These are phyloP conservation scores for Pulveroboletus sp. DNA, from an alignment of 768 basidiomycete species.

Conservation along the genomic window DNA sequence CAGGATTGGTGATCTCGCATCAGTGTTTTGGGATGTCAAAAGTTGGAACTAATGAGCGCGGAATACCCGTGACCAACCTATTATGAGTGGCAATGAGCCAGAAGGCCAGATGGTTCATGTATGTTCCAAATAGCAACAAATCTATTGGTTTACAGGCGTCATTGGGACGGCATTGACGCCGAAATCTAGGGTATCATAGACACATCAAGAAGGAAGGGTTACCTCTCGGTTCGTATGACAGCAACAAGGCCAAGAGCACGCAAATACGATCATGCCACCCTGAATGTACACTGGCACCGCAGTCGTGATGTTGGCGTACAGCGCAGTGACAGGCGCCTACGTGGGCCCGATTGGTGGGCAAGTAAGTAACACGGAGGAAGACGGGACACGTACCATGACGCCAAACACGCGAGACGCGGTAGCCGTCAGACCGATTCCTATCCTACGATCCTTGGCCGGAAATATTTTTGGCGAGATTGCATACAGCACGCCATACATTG, in stretches of 20 bases:
- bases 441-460: constrained; percentile 51
- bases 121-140: too few species aligned
- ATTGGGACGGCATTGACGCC: too few species aligned
- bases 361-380: background rate
- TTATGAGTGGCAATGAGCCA: too few species aligned
- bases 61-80: too few species aligned
- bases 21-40: too few species aligned
- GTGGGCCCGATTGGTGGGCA: too few species aligned
- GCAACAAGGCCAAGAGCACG: constrained; percentile 45
- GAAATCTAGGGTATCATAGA: too few species aligned
- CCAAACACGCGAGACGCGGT: constrained; percentile 55
- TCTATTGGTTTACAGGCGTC: too few species aligned
- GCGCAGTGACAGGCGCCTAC: constrained; percentile 47
- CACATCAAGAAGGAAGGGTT: too few species aligned
- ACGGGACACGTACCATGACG: constrained; percentile 42
- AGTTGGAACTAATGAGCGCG: too few species aligned
- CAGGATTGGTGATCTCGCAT: too few species aligned
- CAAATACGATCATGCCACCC: constrained; percentile 49
- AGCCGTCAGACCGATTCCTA: constrained; percentile 52
- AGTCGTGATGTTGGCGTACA: constrained; percentile 45
- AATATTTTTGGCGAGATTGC: constrained; percentile 48
- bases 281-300: constrained; percentile 55
- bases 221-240: constrained; percentile 57
- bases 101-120: too few species aligned
- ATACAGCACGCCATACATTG: constrained; percentile 51